Conservation (phyloP, 2,329 filamentous ascomycete species). For the Pestalotiopsis sp. region DNA sequence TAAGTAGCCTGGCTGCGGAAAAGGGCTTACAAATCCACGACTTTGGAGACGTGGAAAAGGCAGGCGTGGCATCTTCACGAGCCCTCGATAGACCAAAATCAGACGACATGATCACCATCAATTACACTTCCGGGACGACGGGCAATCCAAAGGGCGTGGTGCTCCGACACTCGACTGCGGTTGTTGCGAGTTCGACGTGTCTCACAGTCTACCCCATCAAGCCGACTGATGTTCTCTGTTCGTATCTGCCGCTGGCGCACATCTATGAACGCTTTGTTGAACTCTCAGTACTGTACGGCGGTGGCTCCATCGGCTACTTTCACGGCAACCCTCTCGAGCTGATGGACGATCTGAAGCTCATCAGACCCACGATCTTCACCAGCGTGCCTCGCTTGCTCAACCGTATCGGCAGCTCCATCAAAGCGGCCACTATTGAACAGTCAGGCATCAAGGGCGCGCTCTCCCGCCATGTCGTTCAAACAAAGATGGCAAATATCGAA, state of each 20-base stretch:
- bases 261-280: neutral
- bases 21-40: neutral
- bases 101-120: slow-evolving; percentile 5
- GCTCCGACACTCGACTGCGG: neutral
- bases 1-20: neutral
- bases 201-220: neutral
- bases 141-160: slow-evolving; percentile 14
- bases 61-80: neutral
- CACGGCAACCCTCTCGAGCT: neutral
- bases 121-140: slow-evolving; percentile 15
- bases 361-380: neutral
- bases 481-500: neutral
- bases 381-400: neutral
- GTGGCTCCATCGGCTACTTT: neutral
- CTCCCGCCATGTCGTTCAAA: neutral
- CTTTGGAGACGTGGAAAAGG: neutral
- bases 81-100: neutral
- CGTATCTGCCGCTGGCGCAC: neutral
- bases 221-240: neutral
- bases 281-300: neutral
- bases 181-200: neutral
- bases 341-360: neutral
- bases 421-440: neutral
- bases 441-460: neutral
- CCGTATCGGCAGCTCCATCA: neutral